phyloP scores from a whole-genome alignment of 2,329 filamentous ascomycete species.

The Cucurbitaria berberidis region DNA sequence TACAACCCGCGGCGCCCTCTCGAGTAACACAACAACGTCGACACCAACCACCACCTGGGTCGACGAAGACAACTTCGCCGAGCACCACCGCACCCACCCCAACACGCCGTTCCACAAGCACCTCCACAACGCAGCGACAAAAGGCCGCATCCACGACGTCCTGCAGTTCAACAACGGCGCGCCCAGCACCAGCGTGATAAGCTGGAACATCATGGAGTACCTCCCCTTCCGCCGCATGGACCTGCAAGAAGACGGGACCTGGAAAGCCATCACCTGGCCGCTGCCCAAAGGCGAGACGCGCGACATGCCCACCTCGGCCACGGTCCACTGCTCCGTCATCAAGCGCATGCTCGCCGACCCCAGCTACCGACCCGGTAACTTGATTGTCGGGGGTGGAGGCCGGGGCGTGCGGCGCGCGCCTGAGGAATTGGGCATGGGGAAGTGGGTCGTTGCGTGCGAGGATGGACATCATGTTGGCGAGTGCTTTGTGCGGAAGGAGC shows the following conservation, averaged over 20 bases:
- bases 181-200: constrained; percentile 61
- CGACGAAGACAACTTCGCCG: constrained; percentile 23
- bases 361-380: constrained; percentile 75
- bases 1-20: background rate
- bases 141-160: constrained; percentile 71
- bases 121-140: constrained; percentile 62
- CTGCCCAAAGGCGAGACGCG: constrained; percentile 77
- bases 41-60: constrained; percentile 10
- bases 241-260: constrained; percentile 71
- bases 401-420: constrained; percentile 70
- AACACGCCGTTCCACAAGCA: constrained; percentile 60
- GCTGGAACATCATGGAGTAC: constrained; percentile 82
- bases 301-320: constrained; percentile 73
- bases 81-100: constrained; percentile 27
- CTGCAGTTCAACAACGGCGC: constrained; percentile 69
- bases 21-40: constrained; percentile 1
- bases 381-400: constrained; percentile 80
- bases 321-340: constrained; percentile 77
- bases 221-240: constrained; percentile 84
- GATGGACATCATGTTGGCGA: constrained; percentile 73
- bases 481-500: constrained; percentile 60
- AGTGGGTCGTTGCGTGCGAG: constrained; percentile 71
- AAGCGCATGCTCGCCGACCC: constrained; percentile 69
- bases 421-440: constrained; percentile 67
- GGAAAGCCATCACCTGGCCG: constrained; percentile 82